phyloP scores from a whole-genome alignment of 2,329 filamentous ascomycete genomes.

The Pseudocercospora cruenta region DNA sequence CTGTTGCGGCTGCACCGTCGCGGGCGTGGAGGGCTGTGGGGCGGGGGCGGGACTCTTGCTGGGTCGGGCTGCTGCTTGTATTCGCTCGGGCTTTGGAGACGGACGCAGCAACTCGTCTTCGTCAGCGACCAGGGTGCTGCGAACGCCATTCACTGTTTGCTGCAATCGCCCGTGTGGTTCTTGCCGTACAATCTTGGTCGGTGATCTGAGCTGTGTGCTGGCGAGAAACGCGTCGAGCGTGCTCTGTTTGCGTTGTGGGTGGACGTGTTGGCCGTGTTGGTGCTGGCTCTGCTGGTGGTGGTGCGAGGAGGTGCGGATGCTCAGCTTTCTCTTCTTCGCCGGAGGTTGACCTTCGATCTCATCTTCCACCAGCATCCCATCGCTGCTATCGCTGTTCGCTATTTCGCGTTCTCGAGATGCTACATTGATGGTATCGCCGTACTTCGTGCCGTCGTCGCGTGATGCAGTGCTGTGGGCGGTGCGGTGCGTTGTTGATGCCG shows the following conservation, averaged over 20 bases:
- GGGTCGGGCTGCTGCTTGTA: slow-evolving; percentile 12
- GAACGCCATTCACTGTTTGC: slow-evolving; percentile 49
- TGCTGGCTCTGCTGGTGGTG: not conserved
- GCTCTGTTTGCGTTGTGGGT: slow-evolving; percentile 26
- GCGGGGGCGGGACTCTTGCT: slow-evolving; percentile 11
- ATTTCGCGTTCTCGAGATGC: not conserved
- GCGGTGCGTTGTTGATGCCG: slow-evolving; percentile 12
- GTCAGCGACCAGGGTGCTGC: slow-evolving; percentile 35
- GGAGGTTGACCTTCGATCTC: slow-evolving; percentile 30
- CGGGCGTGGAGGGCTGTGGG: slow-evolving; percentile 17
- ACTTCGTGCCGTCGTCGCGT: slow-evolving; percentile 4
- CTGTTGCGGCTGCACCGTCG: slow-evolving; percentile 16
- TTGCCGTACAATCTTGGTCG: slow-evolving; percentile 47
- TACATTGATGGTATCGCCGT: not conserved
- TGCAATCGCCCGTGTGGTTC: slow-evolving; percentile 48
- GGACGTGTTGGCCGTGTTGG: not conserved
- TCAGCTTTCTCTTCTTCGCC: slow-evolving; percentile 35
- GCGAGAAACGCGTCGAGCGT: slow-evolving; percentile 32
- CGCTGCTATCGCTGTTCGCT: slow-evolving; percentile 1
- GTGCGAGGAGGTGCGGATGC: slow-evolving; percentile 25
- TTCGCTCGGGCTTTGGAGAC: slow-evolving; percentile 18
- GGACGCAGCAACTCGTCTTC: slow-evolving; percentile 26
- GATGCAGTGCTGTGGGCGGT: not conserved
- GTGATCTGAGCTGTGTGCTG: slow-evolving; percentile 38
- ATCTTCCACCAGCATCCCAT: slow-evolving; percentile 14